phyloP scores from a whole-genome alignment of 2,329 filamentous ascomycete species.

The Xylariaceae sp. region DNA sequence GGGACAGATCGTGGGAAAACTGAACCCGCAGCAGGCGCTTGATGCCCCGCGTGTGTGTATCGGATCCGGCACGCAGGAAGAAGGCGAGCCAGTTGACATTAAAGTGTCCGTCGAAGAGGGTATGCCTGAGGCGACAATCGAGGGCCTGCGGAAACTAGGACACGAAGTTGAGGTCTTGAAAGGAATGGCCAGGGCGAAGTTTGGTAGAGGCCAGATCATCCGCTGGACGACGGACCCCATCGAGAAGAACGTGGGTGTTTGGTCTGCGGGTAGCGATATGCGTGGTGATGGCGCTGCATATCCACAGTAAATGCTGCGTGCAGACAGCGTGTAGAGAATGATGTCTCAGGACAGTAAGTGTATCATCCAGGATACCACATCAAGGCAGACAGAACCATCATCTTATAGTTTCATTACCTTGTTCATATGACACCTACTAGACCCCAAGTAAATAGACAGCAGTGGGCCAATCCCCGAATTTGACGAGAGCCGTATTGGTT shows the following conservation, averaged over 20 bases:
- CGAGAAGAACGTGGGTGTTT: slow-evolving; percentile 63
- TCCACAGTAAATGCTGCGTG: slow-evolving; percentile 39
- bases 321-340: background rate
- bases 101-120: slow-evolving; percentile 80
- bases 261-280: slow-evolving; percentile 84
- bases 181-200: slow-evolving; percentile 63
- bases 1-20: slow-evolving; percentile 78
- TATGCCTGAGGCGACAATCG: slow-evolving; percentile 62
- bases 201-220: slow-evolving; percentile 86
- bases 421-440: background rate
- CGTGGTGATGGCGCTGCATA: slow-evolving; percentile 75
- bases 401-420: background rate
- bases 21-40: slow-evolving; percentile 80
- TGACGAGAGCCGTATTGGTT: too few relatives aligned
- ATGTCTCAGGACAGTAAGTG: background rate
- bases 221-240: slow-evolving; percentile 65
- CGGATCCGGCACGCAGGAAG: slow-evolving; percentile 64
- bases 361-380: background rate
- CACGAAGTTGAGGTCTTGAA: slow-evolving; percentile 67
- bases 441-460: background rate
- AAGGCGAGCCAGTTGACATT: slow-evolving; percentile 43
- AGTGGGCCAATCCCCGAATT: background rate
- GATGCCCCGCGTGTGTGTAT: slow-evolving; percentile 92
- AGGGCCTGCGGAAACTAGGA: slow-evolving; percentile 64
- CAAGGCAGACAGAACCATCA: background rate